phyloP scores from a whole-genome alignment of 257 asterid species.

The Mitragyna speciosa region DNA sequence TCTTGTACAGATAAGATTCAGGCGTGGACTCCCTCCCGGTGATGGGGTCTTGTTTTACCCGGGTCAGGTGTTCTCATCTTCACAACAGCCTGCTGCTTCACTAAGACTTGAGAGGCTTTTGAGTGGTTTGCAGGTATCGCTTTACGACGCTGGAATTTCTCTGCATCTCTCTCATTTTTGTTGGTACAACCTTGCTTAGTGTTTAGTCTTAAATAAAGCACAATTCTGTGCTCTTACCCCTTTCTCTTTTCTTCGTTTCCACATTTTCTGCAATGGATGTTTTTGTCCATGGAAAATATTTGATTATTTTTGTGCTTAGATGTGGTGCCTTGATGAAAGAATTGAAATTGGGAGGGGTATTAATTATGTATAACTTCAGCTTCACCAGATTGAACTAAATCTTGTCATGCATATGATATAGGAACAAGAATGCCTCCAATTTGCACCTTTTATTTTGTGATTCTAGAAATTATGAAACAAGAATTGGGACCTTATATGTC shows the following conservation, averaged over 20 bases:
- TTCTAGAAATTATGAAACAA: background rate
- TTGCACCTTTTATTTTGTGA: background rate
- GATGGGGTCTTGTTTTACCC: conserved; percentile 96
- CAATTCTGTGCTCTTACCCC: no score
- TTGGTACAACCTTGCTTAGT: background rate
- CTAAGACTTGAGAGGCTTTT: conserved; percentile 88
- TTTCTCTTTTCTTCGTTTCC: background rate
- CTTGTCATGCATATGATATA: background rate
- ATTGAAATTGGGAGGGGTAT: background rate
- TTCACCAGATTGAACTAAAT: background rate
- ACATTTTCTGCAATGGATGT: background rate
- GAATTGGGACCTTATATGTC: background rate
- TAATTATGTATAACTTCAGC: background rate
- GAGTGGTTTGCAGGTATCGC: conserved; percentile 90
- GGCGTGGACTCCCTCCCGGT: conserved; percentile 99
- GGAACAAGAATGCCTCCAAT: background rate
- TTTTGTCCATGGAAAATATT: background rate
- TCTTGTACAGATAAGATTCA: conserved; percentile 67
- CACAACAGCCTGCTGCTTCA: conserved; percentile 87
- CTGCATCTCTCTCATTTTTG: background rate
- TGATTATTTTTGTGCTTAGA: background rate
- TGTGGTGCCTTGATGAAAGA: background rate
- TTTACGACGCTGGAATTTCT: background rate
- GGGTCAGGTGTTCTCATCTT: conserved; percentile 93
- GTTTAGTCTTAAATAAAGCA: background rate